These are phyloP conservation scores for Hemisphaericaspora xylofermentans DNA, from an alignment of 1,139 yeast species.

Conservation along the genomic window DNA sequence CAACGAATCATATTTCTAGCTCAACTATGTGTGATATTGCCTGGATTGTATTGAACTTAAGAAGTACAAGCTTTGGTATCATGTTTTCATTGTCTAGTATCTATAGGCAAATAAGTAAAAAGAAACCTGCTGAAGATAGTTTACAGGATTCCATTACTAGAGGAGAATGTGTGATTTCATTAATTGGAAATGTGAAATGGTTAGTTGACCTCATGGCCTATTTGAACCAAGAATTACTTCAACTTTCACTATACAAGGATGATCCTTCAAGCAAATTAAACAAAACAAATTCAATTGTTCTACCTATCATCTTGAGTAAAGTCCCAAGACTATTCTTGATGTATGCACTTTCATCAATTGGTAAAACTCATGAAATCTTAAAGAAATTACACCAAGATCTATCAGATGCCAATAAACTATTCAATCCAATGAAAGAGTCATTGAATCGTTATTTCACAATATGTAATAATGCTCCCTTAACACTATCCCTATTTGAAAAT, in stretches of 20 bases:
- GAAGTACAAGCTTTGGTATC: constrained; percentile 71
- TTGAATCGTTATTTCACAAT: constrained; percentile 54
- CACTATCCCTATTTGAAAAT: constrained; percentile 60
- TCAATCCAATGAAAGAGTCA: constrained; percentile 56
- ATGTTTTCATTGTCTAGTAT: constrained; percentile 70
- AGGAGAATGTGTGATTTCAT: constrained; percentile 57
- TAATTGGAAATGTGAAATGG: constrained; percentile 79
- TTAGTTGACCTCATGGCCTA: constrained; percentile 66
- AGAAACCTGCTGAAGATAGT: constrained; percentile 49
- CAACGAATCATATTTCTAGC: constrained; percentile 36
- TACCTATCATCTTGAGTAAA: constrained; percentile 60
- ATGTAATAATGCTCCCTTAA: constrained; percentile 55
- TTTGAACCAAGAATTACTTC: constrained; percentile 65
- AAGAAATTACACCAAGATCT: constrained; percentile 46
- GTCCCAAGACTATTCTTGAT: constrained; percentile 70
- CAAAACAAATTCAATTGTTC: constrained; percentile 37
- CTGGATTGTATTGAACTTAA: constrained; percentile 64
- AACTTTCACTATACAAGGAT: constrained; percentile 26
- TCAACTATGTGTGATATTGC: constrained; percentile 57
- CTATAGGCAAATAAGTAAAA: constrained; percentile 54
- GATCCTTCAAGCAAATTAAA: constrained; percentile 24
- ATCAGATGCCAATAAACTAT: constrained; percentile 40
- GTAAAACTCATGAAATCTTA: constrained; percentile 62
- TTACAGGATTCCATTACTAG: constrained; percentile 54
- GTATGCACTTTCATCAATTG: constrained; percentile 68